Percentiles rank a stretch among this genome's conserved stretches.
Conservation (phyloP, 768 basidiomycete species). For the Coprinellus micaceus region DNA sequence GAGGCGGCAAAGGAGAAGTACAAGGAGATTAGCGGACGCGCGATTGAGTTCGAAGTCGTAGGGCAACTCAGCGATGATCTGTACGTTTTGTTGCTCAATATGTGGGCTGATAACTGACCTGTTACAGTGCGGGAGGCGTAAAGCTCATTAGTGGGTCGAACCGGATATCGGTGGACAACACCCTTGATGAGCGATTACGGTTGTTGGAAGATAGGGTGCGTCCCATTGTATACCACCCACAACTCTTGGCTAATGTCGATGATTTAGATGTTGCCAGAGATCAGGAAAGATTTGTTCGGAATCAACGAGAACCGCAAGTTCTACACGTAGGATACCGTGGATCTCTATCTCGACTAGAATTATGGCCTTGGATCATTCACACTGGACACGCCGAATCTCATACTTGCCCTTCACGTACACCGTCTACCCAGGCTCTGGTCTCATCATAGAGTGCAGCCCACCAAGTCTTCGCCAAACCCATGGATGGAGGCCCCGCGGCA, state of each 20-base stretch:
- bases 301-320: constrained; percentile 90
- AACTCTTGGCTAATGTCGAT: neutral
- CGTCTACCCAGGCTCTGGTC: no score
- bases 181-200: constrained; percentile 85
- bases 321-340: constrained; percentile 48
- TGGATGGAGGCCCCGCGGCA: no score
- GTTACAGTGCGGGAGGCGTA: constrained; percentile 78
- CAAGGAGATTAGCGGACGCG: constrained; percentile 72
- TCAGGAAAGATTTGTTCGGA: constrained; percentile 86
- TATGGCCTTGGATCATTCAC: neutral
- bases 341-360: neutral
- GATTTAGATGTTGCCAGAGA: constrained; percentile 94
- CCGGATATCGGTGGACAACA: constrained; percentile 90
- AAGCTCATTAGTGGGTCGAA: constrained; percentile 66
- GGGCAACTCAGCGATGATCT: constrained; percentile 62
- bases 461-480: no score
- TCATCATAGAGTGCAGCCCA: no score
- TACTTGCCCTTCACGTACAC: neutral
- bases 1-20: constrained; percentile 63
- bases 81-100: constrained; percentile 35
- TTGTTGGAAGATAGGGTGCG: constrained; percentile 86
- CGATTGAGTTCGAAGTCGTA: constrained; percentile 56
- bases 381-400: neutral
- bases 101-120: neutral
- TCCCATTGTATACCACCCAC: constrained; percentile 5